Evolutionary conservation across 2,329 filamentous ascomycete genomes (phyloP).

Genomic region (Cryphonectria carpinicola): DNA sequence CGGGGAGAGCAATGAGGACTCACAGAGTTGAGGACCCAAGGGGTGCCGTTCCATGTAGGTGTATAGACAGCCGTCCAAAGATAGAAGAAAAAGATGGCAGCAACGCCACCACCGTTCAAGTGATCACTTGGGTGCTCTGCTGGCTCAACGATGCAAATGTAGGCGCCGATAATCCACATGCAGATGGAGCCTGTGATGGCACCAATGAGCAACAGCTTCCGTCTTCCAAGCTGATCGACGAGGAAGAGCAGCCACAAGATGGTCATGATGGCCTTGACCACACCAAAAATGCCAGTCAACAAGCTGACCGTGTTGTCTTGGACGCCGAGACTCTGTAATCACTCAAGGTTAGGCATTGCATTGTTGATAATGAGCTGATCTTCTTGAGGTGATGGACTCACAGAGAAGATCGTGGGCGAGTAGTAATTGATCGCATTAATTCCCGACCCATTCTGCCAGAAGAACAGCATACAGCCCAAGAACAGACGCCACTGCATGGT

Average conservation of each 20-base stretch:
- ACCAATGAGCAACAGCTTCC: conserved; percentile 67
- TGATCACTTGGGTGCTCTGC: conserved; percentile 36
- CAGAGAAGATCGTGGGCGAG: conserved; percentile 59
- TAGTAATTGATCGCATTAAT: conserved; percentile 34
- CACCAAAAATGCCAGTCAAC: conserved; percentile 76
- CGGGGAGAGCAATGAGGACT: background rate
- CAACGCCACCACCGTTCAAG: conserved; percentile 50
- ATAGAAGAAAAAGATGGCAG: conserved; percentile 73
- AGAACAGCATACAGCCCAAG: conserved; percentile 66
- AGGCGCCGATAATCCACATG: conserved; percentile 68
- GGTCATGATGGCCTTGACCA: conserved; percentile 73
- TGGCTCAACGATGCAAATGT: conserved; percentile 56
- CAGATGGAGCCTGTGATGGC: conserved; percentile 60
- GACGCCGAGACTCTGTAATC: conserved; percentile 61
- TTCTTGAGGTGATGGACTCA: conserved; percentile 34
- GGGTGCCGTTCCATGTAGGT: conserved; percentile 72
- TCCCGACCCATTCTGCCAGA: conserved; percentile 69
- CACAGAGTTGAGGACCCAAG: conserved; percentile 71
- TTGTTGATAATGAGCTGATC: conserved; percentile 48
- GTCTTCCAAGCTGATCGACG: conserved; percentile 62
- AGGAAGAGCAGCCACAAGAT: conserved; percentile 71
- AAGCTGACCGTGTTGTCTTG: conserved; percentile 50
- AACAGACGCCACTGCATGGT: conserved; percentile 63
- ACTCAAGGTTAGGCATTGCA: conserved; percentile 66
- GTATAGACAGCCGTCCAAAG: conserved; percentile 76